Percentiles rank a stretch among this genome's conserved stretches.
Conservation (phyloP, 495 filamentous ascomycete species). For the Xylaria longipes region DNA sequence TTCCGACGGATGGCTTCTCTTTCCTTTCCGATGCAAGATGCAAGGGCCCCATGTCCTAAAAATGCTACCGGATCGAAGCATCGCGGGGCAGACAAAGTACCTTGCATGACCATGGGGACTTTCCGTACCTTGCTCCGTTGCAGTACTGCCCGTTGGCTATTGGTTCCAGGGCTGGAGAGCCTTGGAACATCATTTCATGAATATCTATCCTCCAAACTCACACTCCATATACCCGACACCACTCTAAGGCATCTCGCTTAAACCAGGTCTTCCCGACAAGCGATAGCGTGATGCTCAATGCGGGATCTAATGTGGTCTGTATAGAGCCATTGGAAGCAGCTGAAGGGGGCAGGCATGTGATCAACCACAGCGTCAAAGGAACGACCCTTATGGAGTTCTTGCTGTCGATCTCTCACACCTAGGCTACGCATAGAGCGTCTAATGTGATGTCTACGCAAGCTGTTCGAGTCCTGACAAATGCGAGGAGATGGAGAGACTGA, state of each 20-base stretch:
- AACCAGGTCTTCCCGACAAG: neutral
- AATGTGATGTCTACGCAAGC: neutral
- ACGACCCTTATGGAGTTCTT: neutral
- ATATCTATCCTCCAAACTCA: neutral
- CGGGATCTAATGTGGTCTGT: neutral
- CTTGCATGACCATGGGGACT: neutral
- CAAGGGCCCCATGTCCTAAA: constrained; percentile 1
- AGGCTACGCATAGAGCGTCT: neutral
- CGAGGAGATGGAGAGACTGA: neutral
- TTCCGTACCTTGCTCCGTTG: neutral
- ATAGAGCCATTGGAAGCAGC: neutral
- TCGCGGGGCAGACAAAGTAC: neutral
- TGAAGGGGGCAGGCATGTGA: no score
- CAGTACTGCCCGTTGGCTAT: neutral
- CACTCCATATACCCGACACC: neutral
- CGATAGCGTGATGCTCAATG: neutral
- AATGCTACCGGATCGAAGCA: neutral
- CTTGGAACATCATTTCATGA: neutral
- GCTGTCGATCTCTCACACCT: neutral
- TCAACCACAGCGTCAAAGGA: neutral
- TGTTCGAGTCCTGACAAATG: neutral
- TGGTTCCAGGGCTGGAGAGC: no score
- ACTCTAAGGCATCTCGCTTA: neutral
- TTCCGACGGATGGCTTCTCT: neutral
- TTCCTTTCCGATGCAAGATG: neutral